phyloP scores from a whole-genome alignment of 106 monocot species.

The Gastrodia elata region DNA sequence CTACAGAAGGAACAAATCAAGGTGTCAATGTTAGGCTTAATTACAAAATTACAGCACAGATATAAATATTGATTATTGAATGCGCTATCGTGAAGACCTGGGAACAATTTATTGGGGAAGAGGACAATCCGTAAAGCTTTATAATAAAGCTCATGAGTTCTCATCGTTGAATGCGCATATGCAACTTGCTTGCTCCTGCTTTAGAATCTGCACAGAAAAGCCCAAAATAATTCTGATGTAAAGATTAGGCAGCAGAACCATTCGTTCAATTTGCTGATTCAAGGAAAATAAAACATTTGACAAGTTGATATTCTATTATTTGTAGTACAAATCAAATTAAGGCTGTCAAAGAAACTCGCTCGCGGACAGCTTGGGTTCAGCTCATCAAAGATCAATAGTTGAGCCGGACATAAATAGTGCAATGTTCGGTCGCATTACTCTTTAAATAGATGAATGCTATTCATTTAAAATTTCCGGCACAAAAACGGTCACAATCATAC shows the following conservation, averaged over 20 bases:
- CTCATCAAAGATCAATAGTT: too few relatives aligned
- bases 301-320: too few relatives aligned
- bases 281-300: neutral
- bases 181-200: constrained; percentile 7
- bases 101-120: neutral
- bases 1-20: neutral
- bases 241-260: neutral
- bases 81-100: neutral
- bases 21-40: neutral
- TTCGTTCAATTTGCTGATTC: neutral
- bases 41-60: neutral
- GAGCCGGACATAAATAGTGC: too few relatives aligned
- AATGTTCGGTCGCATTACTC: too few relatives aligned
- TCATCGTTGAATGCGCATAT: constrained; percentile 4
- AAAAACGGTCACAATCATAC: too few relatives aligned
- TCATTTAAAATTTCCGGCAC: too few relatives aligned
- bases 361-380: too few relatives aligned
- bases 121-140: neutral
- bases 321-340: too few relatives aligned
- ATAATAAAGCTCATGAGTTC: neutral
- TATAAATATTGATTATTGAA: neutral
- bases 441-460: too few relatives aligned
- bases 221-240: neutral
- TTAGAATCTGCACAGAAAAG: constrained; percentile 4
- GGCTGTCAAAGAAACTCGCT: too few relatives aligned